Evolutionary conservation across 148 eudicot genomes (phyloP).

Genomic region (Rheum nobile): DNA sequence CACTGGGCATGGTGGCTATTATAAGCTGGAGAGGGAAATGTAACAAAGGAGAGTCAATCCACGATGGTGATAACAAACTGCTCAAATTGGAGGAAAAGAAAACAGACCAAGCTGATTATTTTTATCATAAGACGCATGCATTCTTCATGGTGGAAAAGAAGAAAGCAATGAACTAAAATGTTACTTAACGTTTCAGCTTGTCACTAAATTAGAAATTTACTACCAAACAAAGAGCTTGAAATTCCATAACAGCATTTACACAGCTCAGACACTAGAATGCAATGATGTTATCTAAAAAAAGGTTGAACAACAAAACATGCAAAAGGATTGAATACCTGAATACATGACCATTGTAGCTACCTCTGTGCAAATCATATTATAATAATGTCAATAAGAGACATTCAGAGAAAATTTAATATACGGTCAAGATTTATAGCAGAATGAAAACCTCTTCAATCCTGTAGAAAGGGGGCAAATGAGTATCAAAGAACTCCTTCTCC

Average conservation of each 20-base stretch:
- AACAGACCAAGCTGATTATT: background rate
- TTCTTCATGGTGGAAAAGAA: background rate
- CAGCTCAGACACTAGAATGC: background rate
- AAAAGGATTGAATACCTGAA: background rate
- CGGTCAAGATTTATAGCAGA: background rate
- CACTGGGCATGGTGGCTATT: constrained; percentile 56
- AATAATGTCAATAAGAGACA: background rate
- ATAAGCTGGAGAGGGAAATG: constrained; percentile 48
- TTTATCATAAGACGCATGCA: no score
- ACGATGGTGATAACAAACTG: background rate
- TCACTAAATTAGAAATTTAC: no score
- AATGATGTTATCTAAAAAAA: background rate
- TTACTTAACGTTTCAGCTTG: no score
- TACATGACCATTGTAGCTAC: background rate
- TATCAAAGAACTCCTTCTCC: constrained; percentile 85
- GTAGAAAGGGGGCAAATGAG: constrained; percentile 91
- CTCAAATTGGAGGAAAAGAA: background rate
- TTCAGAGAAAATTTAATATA: background rate
- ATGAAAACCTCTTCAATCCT: constrained; percentile 86
- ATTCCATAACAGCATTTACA: background rate
- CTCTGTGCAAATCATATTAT: background rate
- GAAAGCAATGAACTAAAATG: background rate
- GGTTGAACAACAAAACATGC: background rate
- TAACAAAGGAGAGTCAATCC: background rate
- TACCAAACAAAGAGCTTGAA: background rate